Evolutionary conservation across 2,329 filamentous ascomycete genomes (phyloP).

Genomic region (Alternaria triticina): DNA sequence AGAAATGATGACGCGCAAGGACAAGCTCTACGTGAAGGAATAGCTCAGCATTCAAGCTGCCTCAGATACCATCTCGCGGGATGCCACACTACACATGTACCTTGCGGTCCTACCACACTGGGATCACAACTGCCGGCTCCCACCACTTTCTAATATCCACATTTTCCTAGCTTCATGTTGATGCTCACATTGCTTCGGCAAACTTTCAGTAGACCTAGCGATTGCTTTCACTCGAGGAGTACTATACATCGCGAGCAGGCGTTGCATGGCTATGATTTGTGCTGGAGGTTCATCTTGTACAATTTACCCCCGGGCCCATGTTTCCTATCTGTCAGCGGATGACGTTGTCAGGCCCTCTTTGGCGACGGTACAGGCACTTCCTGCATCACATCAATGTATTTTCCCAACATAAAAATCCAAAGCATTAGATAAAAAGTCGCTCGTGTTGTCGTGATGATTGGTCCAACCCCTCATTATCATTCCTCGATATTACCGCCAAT

Average conservation of each 20-base stretch:
- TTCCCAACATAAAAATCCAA: background rate
- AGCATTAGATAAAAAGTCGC: background rate
- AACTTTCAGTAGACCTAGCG: background rate
- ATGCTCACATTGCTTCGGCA: background rate
- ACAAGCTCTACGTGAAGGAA: constrained; percentile 43
- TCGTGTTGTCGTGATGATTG: background rate
- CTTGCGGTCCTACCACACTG: background rate
- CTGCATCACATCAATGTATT: background rate
- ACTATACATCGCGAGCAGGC: background rate
- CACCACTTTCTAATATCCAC: background rate
- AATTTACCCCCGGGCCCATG: background rate
- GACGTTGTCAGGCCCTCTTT: background rate
- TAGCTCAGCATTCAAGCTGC: background rate
- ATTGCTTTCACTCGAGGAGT: background rate
- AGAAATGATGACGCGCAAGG: constrained; percentile 45
- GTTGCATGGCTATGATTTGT: background rate
- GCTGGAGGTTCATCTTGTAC: background rate
- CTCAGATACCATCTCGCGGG: background rate
- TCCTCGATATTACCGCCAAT: background rate
- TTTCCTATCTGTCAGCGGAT: background rate
- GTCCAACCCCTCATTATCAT: background rate
- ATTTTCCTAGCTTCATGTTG: background rate
- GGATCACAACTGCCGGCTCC: background rate
- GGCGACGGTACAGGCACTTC: background rate
- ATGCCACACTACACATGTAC: background rate